phyloP scores from a whole-genome alignment of 495 filamentous ascomycete genomes.

The Aspergillus campestris region DNA sequence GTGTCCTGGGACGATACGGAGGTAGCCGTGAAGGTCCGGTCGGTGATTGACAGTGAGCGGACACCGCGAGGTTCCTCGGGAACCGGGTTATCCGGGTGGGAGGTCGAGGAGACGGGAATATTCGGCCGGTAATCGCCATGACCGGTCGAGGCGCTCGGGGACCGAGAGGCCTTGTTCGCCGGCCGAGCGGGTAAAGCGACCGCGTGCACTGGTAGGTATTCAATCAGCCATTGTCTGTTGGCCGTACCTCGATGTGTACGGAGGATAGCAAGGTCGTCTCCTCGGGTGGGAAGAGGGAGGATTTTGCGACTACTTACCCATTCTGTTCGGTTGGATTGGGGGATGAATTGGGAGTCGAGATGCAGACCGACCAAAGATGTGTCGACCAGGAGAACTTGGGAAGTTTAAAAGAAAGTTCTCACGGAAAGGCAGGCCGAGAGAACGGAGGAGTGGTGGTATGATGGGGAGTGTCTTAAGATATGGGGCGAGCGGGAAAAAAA shows the following conservation, averaged over 20 bases:
- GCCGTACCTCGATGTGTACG: too few relatives aligned
- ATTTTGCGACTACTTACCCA: constrained; percentile 12
- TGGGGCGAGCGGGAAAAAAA: not conserved
- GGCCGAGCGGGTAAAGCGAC: constrained; percentile 20
- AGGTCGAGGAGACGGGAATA: constrained; percentile 40
- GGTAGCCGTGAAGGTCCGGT: constrained; percentile 35
- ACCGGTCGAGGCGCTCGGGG: constrained; percentile 10
- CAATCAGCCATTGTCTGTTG: not conserved
- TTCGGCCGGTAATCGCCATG: constrained; percentile 20
- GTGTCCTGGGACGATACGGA: constrained; percentile 28
- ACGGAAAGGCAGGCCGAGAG: not conserved
- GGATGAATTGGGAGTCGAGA: not conserved
- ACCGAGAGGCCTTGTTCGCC: constrained; percentile 17
- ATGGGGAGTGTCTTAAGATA: not conserved
- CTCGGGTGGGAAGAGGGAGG: not conserved
- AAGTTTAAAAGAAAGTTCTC: not conserved
- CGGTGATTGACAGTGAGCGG: constrained; percentile 31
- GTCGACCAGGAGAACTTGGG: not conserved
- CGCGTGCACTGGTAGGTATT: constrained; percentile 26
- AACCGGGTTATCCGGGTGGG: constrained; percentile 49
- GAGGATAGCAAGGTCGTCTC: too few relatives aligned
- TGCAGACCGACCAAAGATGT: not conserved
- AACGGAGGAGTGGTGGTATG: not conserved
- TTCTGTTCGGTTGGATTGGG: not conserved
- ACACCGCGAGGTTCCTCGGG: constrained; percentile 45